Conservation (phyloP, 75 land plant species). For the Cunninghamia lanceolata region DNA sequence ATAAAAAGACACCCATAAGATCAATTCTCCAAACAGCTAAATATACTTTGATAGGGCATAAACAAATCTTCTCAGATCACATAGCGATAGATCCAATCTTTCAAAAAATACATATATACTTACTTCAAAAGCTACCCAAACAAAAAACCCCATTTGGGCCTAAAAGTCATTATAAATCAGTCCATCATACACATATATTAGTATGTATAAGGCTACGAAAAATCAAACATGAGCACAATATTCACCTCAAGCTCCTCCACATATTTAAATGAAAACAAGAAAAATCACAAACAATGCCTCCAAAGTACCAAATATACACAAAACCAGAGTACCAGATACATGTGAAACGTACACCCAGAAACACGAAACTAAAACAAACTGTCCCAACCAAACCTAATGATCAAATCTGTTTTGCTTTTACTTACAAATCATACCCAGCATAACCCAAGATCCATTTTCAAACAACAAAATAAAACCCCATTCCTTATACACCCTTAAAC, state of each 20-base stretch:
- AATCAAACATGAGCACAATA: background rate
- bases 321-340: background rate
- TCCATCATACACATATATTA: too few relatives aligned
- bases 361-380: background rate
- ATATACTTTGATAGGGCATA: too few relatives aligned
- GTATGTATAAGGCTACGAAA: background rate
- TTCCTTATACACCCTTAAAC: too few relatives aligned
- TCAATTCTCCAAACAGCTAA: background rate
- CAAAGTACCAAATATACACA: background rate
- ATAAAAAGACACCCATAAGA: background rate
- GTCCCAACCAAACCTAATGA: background rate
- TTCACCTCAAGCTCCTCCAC: background rate
- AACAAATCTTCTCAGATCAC: too few relatives aligned
- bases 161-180: too few relatives aligned
- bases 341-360: background rate
- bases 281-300: background rate
- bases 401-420: background rate
- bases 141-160: too few relatives aligned
- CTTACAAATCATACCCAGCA: background rate
- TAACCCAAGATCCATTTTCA: background rate
- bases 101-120: too few relatives aligned
- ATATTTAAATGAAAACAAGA: background rate
- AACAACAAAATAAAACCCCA: background rate
- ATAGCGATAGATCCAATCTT: too few relatives aligned
- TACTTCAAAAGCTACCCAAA: too few relatives aligned